Base-by-base conservation (phyloP, 768 basidiomycete genomes). In the Daedalea quercina region DNA sequence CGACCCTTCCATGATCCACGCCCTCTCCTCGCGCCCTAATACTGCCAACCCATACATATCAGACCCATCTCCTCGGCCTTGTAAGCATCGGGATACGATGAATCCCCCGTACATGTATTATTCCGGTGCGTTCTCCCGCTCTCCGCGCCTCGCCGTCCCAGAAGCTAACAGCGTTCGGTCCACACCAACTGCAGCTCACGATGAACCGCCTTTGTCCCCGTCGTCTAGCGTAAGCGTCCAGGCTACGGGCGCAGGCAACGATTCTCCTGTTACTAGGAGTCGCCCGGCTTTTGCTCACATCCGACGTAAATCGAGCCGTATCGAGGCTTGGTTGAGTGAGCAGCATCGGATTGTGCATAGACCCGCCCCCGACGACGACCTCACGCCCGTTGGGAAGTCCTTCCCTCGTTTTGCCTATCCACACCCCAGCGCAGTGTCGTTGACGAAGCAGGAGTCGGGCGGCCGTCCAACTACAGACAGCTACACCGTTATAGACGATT, bases 311-410 rank as follows among this genome's bases (percentile, higher is more conserved):
- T 68, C 73, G 15, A 73, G 70, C 55, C 74, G 65, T 48, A 59
- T 76, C 37, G 71, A 74, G 34, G 69, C 63, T n/a, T 77, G 76
- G 76, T 66, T 78, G 17, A 64, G 60, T 2, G 76, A 77, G 20
- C 69, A 75, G 49, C 71, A 69, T 50, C 47, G 60, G 23, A 62
- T 57, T 34, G 47, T 57, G 34, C 47, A 57, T 25, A 57, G 66
- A 31, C 57, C 58, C 35, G 62, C 63, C 49, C 63, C 59, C 46
- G 44, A 37, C 26, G 55, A 26, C 40, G 23, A 50, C 22, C 13
- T 51, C 19, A 23, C 58, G 19, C 53, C 49, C 44, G 40, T 63
- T 17, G 67, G 67, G 25, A 57, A 47, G 25, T 62, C 68, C 47
- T 65, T 72, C 50, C 71, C 73, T n/a, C 76, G 73, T 58, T 70